phyloP scores from a whole-genome alignment of 2,329 filamentous ascomycete species.

The Berkeleyomyces rouxiae region DNA sequence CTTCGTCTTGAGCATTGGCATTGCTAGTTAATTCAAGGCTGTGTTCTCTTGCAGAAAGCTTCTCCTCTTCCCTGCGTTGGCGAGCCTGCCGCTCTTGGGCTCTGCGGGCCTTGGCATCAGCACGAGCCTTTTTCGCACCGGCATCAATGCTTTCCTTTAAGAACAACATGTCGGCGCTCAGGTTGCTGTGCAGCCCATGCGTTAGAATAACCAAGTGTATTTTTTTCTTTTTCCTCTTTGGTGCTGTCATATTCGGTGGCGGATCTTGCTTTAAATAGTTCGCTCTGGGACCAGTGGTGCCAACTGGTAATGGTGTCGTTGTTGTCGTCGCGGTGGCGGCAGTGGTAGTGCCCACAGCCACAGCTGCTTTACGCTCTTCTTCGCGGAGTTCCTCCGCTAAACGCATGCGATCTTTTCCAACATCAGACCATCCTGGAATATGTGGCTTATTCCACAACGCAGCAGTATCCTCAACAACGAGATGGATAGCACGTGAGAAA shows the following conservation, averaged over 20 bases:
- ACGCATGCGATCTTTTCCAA: slow-evolving; percentile 19
- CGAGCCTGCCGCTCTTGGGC: slow-evolving; percentile 29
- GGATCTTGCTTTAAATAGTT: not conserved
- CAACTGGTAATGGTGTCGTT: not conserved
- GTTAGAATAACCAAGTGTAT: slow-evolving; percentile 85
- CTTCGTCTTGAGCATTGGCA: not conserved
- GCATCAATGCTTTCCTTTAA: slow-evolving; percentile 94
- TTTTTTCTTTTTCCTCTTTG: slow-evolving; percentile 46
- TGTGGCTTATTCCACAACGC: slow-evolving; percentile 85
- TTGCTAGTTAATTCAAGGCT: not conserved
- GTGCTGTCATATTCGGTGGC: slow-evolving; percentile 10
- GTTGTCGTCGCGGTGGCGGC: not conserved
- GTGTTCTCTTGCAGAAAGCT: not conserved
- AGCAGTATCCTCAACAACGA: slow-evolving; percentile 76
- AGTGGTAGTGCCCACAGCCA: not conserved
- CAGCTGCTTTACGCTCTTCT: slow-evolving; percentile 3
- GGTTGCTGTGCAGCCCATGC: slow-evolving; percentile 88
- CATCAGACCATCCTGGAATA: slow-evolving; percentile 48
- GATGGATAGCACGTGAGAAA: slow-evolving; percentile 61
- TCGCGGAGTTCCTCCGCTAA: slow-evolving; percentile 13
- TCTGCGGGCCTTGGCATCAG: slow-evolving; percentile 47
- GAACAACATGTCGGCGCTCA: slow-evolving; percentile 91
- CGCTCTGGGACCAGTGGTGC: slow-evolving; percentile 17
- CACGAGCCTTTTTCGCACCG: slow-evolving; percentile 55
- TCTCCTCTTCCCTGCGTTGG: not conserved